phyloP scores from a whole-genome alignment of 768 basidiomycete genomes.

The Auricularia heimuer region DNA sequence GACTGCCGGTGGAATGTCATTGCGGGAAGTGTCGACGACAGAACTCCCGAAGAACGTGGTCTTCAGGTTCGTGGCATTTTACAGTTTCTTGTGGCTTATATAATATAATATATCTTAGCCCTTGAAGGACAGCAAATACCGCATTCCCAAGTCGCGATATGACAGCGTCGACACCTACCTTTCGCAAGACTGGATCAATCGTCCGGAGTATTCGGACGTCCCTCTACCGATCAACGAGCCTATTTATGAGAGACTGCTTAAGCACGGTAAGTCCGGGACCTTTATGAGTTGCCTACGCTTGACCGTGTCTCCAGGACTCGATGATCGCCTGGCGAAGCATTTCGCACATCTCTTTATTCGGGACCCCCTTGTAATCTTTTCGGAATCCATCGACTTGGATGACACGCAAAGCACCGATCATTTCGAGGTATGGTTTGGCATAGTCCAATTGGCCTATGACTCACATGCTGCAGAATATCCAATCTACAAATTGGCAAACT shows the following conservation, averaged over 20 bases:
- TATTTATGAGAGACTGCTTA: constrained; percentile 61
- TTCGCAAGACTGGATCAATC: constrained; percentile 75
- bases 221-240: constrained; percentile 65
- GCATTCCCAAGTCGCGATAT: constrained; percentile 94
- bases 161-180: constrained; percentile 94
- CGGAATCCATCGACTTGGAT: constrained; percentile 88
- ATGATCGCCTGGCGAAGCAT: constrained; percentile 80
- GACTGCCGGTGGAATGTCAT: constrained; percentile 99
- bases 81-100: constrained; percentile 6
- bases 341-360: constrained; percentile 94
- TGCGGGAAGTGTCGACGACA: constrained; percentile 95
- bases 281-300: background rate
- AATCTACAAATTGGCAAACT: constrained; percentile 99
- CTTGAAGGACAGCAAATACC: constrained; percentile 58
- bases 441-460: background rate
- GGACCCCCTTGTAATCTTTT: constrained; percentile 91
- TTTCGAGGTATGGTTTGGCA: constrained; percentile 60
- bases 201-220: constrained; percentile 91
- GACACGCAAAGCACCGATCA: constrained; percentile 83
- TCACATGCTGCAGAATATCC: constrained; percentile 61
- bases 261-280: constrained; percentile 51
- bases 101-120: constrained; percentile 39
- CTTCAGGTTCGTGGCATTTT: constrained; percentile 43
- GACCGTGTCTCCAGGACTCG: constrained; percentile 49
- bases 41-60: constrained; percentile 91